Evolutionary conservation across 2,329 filamentous ascomycete genomes (phyloP).

Genomic region (Phaeosphaeriaceae sp.): DNA sequence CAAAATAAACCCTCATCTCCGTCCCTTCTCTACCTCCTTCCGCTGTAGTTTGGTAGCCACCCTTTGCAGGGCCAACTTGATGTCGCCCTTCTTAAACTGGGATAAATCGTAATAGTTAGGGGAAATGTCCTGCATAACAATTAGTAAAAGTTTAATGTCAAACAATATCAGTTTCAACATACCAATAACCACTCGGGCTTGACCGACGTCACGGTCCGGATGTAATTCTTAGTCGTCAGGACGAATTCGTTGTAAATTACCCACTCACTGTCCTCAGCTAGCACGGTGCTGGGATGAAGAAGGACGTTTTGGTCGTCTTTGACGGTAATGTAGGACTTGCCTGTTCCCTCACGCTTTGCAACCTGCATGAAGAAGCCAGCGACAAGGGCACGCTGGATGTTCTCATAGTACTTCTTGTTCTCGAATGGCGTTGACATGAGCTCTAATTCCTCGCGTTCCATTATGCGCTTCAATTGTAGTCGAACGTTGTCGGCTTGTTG

Average conservation of each 20-base stretch:
- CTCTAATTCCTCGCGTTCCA: slow-evolving; percentile 89
- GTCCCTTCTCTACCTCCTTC: slow-evolving; percentile 51
- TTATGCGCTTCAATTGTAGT: slow-evolving; percentile 88
- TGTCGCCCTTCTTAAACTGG: slow-evolving; percentile 82
- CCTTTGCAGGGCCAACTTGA: slow-evolving; percentile 70
- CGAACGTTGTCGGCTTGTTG: slow-evolving; percentile 95
- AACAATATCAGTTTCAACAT: slow-evolving; percentile 47
- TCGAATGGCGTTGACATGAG: slow-evolving; percentile 88
- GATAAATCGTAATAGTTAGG: slow-evolving; percentile 89
- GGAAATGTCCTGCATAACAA: slow-evolving; percentile 75
- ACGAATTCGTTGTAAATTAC: slow-evolving; percentile 99
- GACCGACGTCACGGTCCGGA: slow-evolving; percentile 89
- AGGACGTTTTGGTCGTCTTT: slow-evolving; percentile 96
- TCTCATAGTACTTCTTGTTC: slow-evolving; percentile 97
- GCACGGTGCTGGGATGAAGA: slow-evolving; percentile 89
- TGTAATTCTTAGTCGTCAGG: slow-evolving; percentile 96
- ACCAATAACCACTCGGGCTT: slow-evolving; percentile 94
- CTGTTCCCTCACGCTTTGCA: slow-evolving; percentile 86
- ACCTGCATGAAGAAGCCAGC: slow-evolving; percentile 99
- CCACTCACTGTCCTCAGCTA: slow-evolving; percentile 91
- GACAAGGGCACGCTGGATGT: slow-evolving; percentile 90
- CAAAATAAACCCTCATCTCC: slow-evolving; percentile 6
- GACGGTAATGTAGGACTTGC: slow-evolving; percentile 92
- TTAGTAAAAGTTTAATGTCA: slow-evolving; percentile 9
- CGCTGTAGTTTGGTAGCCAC: slow-evolving; percentile 62